Percentiles rank a stretch among this genome's conserved stretches.
Evolutionary conservation across 306 rosid species (phyloP).

Genomic region (Cajanus cajan): DNA sequence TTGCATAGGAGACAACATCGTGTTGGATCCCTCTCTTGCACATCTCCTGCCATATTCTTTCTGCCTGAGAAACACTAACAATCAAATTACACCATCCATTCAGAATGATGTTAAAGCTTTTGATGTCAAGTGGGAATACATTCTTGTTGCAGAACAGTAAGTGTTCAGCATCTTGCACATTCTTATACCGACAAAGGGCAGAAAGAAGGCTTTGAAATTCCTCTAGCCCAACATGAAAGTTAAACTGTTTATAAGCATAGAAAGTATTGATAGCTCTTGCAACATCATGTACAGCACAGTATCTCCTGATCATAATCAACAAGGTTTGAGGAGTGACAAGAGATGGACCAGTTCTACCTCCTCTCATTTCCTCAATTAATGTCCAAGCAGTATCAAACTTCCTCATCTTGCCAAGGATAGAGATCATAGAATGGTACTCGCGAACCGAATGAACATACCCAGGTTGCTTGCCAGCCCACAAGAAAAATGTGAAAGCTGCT

Average conservation of each 20-base stretch:
- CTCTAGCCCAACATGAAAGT: conserved; percentile 52
- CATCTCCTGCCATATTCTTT: conserved; percentile 87
- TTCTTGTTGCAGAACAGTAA: conserved; percentile 59
- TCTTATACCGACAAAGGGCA: conserved; percentile 88
- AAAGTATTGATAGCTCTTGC: conserved; percentile 75
- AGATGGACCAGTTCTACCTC: conserved; percentile 40
- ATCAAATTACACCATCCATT: conserved; percentile 87
- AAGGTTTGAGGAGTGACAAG: conserved; percentile 75
- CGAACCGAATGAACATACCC: conserved; percentile 61
- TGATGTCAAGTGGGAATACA: conserved; percentile 59
- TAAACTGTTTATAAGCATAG: conserved; percentile 60
- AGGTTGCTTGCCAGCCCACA: conserved; percentile 79
- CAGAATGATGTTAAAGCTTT: conserved; percentile 86
- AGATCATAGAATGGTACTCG: conserved; percentile 81
- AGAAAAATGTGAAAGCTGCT: conserved; percentile 79
- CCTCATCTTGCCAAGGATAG: conserved; percentile 81
- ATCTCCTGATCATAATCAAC: conserved; percentile 74
- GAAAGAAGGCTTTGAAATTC: conserved; percentile 84
- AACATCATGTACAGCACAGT: conserved; percentile 74
- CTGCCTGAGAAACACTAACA: conserved; percentile 59
- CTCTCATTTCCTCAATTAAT: conserved; percentile 75
- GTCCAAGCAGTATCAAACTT: conserved; percentile 91
- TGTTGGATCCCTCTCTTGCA: conserved; percentile 55
- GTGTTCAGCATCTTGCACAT: conserved; percentile 77
- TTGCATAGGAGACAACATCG: conserved; percentile 73